A percentile compares a stretch with the other conserved stretches of the same genome.
These are phyloP conservation scores for Tetrahymena thermophila DNA, from an alignment of 73 alveolate species.

Conservation along the genomic window DNA sequence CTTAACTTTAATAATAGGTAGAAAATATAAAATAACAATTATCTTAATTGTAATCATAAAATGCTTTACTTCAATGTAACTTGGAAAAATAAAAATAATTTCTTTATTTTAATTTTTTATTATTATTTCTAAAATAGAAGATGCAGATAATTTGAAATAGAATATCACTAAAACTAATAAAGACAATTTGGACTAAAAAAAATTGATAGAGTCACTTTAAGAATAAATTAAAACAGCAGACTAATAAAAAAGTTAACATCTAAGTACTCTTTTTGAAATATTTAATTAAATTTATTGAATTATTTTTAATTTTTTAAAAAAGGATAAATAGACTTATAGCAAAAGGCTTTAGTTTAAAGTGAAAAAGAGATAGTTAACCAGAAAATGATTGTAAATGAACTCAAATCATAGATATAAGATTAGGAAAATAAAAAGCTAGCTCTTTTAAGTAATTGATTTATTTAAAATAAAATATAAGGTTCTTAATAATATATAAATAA, in stretches of 20 bases:
- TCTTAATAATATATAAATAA: too few relatives aligned
- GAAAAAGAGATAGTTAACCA: background rate
- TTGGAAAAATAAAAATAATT: too few relatives aligned
- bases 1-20: background rate
- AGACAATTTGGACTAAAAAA: background rate
- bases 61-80: background rate
- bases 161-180: background rate
- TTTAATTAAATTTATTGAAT: background rate
- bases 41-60: too few relatives aligned
- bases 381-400: background rate
- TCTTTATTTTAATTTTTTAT: too few relatives aligned
- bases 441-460: background rate
- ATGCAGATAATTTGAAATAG: background rate
- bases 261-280: background rate
- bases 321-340: background rate
- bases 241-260: too few relatives aligned
- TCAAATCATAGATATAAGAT: background rate
- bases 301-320: background rate
- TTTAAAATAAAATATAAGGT: too few relatives aligned
- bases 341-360: background rate
- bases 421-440: background rate
- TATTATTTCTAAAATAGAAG: background rate
- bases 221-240: background rate
- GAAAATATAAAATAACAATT: background rate
- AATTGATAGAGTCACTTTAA: background rate